Percentiles rank a stretch among this genome's conserved stretches.
Conservation (phyloP, 2,329 filamentous ascomycete genomes). For the Endoconidiophora laricicola region DNA sequence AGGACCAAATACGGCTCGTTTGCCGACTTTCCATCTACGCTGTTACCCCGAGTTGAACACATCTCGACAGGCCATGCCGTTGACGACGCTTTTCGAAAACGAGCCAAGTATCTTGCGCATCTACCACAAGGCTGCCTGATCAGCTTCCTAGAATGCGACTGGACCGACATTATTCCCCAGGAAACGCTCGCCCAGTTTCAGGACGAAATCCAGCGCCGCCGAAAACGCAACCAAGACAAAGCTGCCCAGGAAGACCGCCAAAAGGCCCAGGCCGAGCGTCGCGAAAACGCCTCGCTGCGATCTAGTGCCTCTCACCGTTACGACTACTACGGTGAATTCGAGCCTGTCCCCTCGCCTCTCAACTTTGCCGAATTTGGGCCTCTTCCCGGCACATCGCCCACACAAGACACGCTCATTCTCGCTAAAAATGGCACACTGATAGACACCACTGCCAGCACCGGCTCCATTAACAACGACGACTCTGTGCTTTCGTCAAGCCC, state of each 20-base stretch:
- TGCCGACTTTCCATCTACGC: slow-evolving; percentile 64
- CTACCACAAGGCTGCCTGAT: slow-evolving; percentile 83
- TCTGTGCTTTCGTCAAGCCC: too few relatives aligned
- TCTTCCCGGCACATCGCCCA: slow-evolving; percentile 34
- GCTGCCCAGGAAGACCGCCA: slow-evolving; percentile 76
- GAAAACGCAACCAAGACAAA: slow-evolving; percentile 68
- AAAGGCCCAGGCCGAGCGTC: slow-evolving; percentile 61
- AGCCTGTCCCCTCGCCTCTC: slow-evolving; percentile 15
- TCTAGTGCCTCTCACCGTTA: slow-evolving; percentile 18
- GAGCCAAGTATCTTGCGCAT: slow-evolving; percentile 75
- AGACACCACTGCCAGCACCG: slow-evolving; percentile 46
- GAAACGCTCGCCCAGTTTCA: slow-evolving; percentile 61
- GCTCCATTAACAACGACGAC: too few relatives aligned
- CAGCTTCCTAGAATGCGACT: slow-evolving; percentile 83
- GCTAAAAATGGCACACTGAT: slow-evolving; percentile 51
- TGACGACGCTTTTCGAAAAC: slow-evolving; percentile 67
- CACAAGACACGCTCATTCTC: slow-evolving; percentile 40
- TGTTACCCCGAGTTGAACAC: slow-evolving; percentile 74
- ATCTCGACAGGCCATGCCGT: slow-evolving; percentile 78
- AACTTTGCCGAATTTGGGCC: slow-evolving; percentile 46
- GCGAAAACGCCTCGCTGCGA: slow-evolving; percentile 43
- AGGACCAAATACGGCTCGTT: slow-evolving; percentile 80
- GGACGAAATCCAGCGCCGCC: slow-evolving; percentile 57
- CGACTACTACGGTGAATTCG: not conserved
- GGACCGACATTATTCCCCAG: slow-evolving; percentile 71